Evolutionary conservation across 2,329 filamentous ascomycete genomes (phyloP).

Genomic region (Fusarium austroafricanum): DNA sequence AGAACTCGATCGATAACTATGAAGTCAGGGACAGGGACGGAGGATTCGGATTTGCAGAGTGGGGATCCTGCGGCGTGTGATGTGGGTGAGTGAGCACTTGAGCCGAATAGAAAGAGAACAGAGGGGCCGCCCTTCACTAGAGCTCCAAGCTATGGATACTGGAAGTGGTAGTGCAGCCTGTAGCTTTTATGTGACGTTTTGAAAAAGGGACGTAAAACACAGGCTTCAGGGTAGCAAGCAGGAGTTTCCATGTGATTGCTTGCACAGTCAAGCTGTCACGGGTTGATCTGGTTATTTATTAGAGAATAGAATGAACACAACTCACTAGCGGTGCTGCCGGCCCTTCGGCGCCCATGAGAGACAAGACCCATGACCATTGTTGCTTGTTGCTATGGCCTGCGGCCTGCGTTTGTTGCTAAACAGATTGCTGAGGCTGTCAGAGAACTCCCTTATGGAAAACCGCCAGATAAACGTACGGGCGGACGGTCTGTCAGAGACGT

Average conservation of each 20-base stretch:
- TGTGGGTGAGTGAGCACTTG: conserved; percentile 40
- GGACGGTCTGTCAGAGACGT: conserved; percentile 5
- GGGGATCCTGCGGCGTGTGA: conserved; percentile 25
- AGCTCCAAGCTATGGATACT: conserved; percentile 27
- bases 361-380: conserved; percentile 51
- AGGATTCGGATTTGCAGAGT: conserved; percentile 41
- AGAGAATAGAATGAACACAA: conserved; percentile 24
- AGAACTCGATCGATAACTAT: conserved; percentile 19
- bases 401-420: conserved; percentile 16
- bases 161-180: not conserved
- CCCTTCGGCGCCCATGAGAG: conserved; percentile 48
- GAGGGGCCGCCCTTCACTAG: conserved; percentile 28
- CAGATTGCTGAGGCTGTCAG: conserved; percentile 5
- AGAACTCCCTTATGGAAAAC: not conserved
- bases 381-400: conserved; percentile 11
- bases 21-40: conserved; percentile 26
- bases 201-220: conserved; percentile 1
- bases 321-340: conserved; percentile 46
- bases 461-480: not conserved
- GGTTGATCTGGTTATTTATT: not conserved
- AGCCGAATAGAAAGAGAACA: conserved; percentile 26
- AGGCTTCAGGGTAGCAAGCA: conserved; percentile 4
- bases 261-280: conserved; percentile 2
- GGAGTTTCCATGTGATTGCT: conserved; percentile 7
- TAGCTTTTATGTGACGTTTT: conserved; percentile 21